Percentiles rank a stretch among this genome's conserved stretches.
phyloP scores from a whole-genome alignment of 2,329 filamentous ascomycete species.

The Cercospora citrullina region DNA sequence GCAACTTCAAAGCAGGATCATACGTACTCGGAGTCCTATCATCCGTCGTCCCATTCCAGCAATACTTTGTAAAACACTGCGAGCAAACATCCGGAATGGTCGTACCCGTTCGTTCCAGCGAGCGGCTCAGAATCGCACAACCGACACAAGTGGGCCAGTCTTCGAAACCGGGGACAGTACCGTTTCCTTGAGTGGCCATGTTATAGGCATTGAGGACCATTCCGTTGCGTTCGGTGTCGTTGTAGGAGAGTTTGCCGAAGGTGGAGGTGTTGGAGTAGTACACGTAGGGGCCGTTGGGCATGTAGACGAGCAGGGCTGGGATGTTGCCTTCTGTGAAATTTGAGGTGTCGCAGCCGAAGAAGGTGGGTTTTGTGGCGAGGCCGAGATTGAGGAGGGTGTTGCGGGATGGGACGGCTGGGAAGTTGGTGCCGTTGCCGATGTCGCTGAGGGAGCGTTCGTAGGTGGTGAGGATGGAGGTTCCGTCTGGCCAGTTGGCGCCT shows the following conservation, averaged over 20 bases:
- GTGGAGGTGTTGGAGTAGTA: conserved; percentile 77
- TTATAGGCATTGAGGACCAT: conserved; percentile 88
- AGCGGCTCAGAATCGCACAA: conserved; percentile 80
- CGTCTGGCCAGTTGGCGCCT: conserved; percentile 70
- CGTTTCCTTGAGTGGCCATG: conserved; percentile 79
- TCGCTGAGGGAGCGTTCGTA: conserved; percentile 64
- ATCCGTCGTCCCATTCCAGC: conserved; percentile 80
- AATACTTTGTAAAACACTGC: conserved; percentile 77
- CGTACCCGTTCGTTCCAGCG: conserved; percentile 69
- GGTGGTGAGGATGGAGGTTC: conserved; percentile 70
- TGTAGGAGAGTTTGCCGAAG: conserved; percentile 63
- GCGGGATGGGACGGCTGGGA: conserved; percentile 69
- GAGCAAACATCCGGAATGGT: conserved; percentile 69
- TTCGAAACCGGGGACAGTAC: conserved; percentile 62
- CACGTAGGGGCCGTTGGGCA: conserved; percentile 70
- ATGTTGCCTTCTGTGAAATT: conserved; percentile 56
- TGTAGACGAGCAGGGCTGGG: conserved; percentile 76
- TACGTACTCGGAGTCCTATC: conserved; percentile 28
- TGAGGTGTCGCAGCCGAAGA: conserved; percentile 73
- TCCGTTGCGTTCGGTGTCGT: conserved; percentile 65
- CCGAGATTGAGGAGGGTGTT: conserved; percentile 79
- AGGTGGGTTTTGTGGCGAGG: conserved; percentile 67
- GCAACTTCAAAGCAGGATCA: conserved; percentile 33
- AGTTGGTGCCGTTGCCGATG: conserved; percentile 67
- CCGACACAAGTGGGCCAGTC: conserved; percentile 83